Percentiles rank a stretch among this genome's conserved stretches.
phyloP scores from a whole-genome alignment of 2,329 filamentous ascomycete genomes.

The Ploettnerulaceae sp. region DNA sequence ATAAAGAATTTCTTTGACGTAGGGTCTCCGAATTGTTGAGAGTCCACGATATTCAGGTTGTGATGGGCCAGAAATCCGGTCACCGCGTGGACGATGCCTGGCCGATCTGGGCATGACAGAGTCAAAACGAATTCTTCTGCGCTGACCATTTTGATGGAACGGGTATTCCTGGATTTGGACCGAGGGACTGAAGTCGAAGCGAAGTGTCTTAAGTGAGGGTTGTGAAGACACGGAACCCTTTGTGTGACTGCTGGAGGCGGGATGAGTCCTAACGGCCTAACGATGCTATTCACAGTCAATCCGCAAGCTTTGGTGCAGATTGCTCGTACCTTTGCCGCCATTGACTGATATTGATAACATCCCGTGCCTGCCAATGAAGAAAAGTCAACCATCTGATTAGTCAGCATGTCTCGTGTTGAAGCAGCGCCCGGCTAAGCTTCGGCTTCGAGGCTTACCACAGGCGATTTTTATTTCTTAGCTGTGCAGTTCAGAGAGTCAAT shows the following conservation, averaged over 20 bases:
- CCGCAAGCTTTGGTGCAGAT: constrained; percentile 6
- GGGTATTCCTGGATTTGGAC: constrained; percentile 7
- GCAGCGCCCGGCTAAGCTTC: not conserved
- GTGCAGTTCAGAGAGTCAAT: constrained; percentile 7
- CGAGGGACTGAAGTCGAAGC: constrained; percentile 2
- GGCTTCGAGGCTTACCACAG: no score
- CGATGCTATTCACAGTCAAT: not conserved
- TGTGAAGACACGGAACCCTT: not conserved
- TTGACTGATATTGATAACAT: not conserved
- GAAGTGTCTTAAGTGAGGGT: not conserved
- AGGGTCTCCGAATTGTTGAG: constrained; percentile 79
- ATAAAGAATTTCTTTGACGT: constrained; percentile 77
- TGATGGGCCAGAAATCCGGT: constrained; percentile 70
- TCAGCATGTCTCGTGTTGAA: not conserved
- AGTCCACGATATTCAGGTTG: constrained; percentile 75
- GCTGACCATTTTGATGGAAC: constrained; percentile 44
- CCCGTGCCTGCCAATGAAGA: not conserved
- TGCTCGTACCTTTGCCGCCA: constrained; percentile 4
- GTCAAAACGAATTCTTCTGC: constrained; percentile 55
- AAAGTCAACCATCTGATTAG: not conserved
- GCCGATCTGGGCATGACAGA: constrained; percentile 77
- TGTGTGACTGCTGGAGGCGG: not conserved
- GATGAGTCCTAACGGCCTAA: not conserved
- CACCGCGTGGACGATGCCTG: constrained; percentile 80
- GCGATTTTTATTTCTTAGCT: no score